These are phyloP conservation scores for Penicillium dipodomyicola DNA, from an alignment of 495 filamentous ascomycete genomes.

Conservation along the genomic window DNA sequence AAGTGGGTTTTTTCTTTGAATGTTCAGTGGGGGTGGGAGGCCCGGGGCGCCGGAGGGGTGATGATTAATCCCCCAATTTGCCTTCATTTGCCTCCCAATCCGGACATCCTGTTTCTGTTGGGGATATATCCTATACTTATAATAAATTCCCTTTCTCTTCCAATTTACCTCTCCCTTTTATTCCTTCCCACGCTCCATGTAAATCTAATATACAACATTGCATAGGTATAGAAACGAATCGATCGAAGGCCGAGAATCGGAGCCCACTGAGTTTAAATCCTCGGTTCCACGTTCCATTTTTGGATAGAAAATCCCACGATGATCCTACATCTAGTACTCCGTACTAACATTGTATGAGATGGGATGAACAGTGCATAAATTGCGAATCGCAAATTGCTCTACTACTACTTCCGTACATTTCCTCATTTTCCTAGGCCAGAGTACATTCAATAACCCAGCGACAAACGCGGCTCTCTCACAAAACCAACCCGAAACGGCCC, in stretches of 20 bases:
- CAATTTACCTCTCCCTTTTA: neutral
- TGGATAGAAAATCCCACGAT: slow-evolving; percentile 1
- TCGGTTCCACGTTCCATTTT: slow-evolving; percentile 10
- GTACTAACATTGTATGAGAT: too few relatives aligned
- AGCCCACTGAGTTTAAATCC: slow-evolving; percentile 11
- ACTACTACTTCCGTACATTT: neutral
- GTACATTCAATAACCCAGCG: slow-evolving; percentile 1
- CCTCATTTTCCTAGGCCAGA: neutral
- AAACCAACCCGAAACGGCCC: neutral
- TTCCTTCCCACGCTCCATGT: neutral
- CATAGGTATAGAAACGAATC: neutral
- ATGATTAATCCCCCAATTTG: slow-evolving; percentile 25
- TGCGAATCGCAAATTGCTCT: neutral
- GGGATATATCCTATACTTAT: neutral
- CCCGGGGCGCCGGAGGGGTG: slow-evolving; percentile 14
- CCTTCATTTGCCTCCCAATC: slow-evolving; percentile 2
- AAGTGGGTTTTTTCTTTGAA: slow-evolving; percentile 20
- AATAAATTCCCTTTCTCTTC: neutral
- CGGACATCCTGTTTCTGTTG: neutral
- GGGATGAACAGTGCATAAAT: slow-evolving; percentile 2
- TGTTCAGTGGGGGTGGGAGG: slow-evolving; percentile 11
- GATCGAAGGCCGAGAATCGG: slow-evolving; percentile 17
- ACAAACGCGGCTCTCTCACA: slow-evolving; percentile 7
- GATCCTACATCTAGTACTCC: neutral
- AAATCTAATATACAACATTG: neutral